Percentiles rank a stretch among this genome's conserved stretches.
Evolutionary conservation across 495 filamentous ascomycete genomes (phyloP).

Genomic region (Talaromyces adpressus): DNA sequence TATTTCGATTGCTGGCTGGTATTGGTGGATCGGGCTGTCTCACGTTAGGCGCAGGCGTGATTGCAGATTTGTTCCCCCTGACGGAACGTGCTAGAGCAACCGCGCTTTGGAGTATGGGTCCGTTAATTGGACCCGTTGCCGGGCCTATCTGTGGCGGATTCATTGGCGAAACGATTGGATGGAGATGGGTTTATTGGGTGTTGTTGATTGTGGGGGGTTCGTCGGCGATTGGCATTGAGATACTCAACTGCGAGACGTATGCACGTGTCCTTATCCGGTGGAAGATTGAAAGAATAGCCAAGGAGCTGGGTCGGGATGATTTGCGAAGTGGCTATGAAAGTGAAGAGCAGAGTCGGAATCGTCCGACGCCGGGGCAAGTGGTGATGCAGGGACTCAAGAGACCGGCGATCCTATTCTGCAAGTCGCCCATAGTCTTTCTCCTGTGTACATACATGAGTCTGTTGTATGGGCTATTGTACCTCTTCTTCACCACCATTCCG

Average conservation of each 20-base stretch:
- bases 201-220: slow-evolving; percentile 41
- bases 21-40: slow-evolving; percentile 47
- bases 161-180: slow-evolving; percentile 44
- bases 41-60: slow-evolving; percentile 42
- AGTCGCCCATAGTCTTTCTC: slow-evolving; percentile 44
- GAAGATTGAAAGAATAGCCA: slow-evolving; percentile 35
- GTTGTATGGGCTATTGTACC: slow-evolving; percentile 60
- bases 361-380: slow-evolving; percentile 29
- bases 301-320: slow-evolving; percentile 31
- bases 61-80: slow-evolving; percentile 51
- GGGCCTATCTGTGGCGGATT: slow-evolving; percentile 50
- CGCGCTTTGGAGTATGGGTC: slow-evolving; percentile 46
- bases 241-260: slow-evolving; percentile 48
- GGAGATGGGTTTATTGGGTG: slow-evolving; percentile 59
- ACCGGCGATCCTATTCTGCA: slow-evolving; percentile 35
- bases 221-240: slow-evolving; percentile 31
- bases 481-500: slow-evolving; percentile 61
- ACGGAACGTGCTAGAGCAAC: slow-evolving; percentile 54
- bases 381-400: slow-evolving; percentile 34
- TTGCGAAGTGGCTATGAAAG: slow-evolving; percentile 37
- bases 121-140: slow-evolving; percentile 43
- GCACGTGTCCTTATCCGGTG: slow-evolving; percentile 40
- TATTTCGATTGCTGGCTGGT: slow-evolving; percentile 60
- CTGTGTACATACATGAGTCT: slow-evolving; percentile 54
- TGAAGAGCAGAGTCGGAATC: slow-evolving; percentile 22